These are phyloP conservation scores for Astragalus glycyphyllos DNA, from an alignment of 306 rosid species.

Conservation along the genomic window DNA sequence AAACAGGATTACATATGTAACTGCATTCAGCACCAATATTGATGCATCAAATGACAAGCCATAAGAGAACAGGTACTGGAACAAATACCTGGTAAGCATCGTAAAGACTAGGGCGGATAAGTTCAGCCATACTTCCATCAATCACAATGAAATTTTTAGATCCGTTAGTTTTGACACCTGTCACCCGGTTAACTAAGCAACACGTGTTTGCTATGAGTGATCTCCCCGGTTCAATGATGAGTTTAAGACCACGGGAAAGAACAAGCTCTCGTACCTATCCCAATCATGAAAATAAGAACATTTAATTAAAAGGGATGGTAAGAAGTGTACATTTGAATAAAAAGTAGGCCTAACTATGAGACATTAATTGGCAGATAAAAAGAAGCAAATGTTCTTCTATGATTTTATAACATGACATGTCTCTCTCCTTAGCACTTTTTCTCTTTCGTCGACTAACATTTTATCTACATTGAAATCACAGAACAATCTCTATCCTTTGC, in stretches of 20 bases:
- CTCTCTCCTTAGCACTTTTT: no score
- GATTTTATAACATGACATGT: no score
- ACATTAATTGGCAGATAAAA: slow-evolving; percentile 5
- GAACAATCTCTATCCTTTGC: no score
- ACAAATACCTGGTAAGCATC: slow-evolving; percentile 89
- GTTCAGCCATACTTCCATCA: slow-evolving; percentile 99
- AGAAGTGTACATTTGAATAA: slow-evolving; percentile 9
- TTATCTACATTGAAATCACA: no score
- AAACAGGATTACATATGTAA: no score
- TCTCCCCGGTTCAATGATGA: slow-evolving; percentile 97
- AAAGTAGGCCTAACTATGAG: background rate
- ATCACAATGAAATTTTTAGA: slow-evolving; percentile 88
- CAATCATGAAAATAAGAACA: slow-evolving; percentile 12
- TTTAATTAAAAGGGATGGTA: slow-evolving; percentile 12
- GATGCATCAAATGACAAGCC: slow-evolving; percentile 2
- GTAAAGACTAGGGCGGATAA: slow-evolving; percentile 95
- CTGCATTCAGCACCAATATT: background rate
- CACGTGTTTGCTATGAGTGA: slow-evolving; percentile 94
- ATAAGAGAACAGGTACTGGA: slow-evolving; percentile 3
- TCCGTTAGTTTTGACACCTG: slow-evolving; percentile 95
- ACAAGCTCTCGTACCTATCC: slow-evolving; percentile 84
- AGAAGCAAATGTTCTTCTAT: background rate
- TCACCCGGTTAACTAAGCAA: slow-evolving; percentile 91
- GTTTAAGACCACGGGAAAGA: slow-evolving; percentile 77
- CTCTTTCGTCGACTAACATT: no score